A percentile compares a stretch with the other conserved stretches of the same genome.
Conservation (phyloP, 306 rosid species). For the Dryas alaskensis region DNA sequence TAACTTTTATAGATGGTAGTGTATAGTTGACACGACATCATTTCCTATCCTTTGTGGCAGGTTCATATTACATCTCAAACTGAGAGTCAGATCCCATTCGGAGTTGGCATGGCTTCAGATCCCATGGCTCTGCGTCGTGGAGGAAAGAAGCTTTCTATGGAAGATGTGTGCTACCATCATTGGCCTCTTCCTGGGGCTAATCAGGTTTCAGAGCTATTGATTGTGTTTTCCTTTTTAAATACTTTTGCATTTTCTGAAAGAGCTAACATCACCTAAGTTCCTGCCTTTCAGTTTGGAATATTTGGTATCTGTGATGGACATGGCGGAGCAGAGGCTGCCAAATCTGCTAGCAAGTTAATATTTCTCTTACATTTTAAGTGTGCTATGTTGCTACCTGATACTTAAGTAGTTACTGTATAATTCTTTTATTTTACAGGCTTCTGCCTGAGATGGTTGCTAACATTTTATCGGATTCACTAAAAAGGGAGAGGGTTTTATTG, state of each 20-base stretch:
- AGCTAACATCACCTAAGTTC: constrained; percentile 34
- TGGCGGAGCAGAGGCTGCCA: constrained; percentile 90
- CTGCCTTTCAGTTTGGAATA: constrained; percentile 80
- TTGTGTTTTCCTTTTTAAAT: constrained; percentile 12
- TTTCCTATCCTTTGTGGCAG: constrained; percentile 42
- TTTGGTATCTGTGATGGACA: constrained; percentile 95
- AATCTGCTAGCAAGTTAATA: constrained; percentile 92
- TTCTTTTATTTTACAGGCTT: constrained; percentile 51
- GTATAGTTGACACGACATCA: constrained; percentile 16
- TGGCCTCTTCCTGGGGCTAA: constrained; percentile 96
- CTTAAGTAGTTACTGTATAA: constrained; percentile 19
- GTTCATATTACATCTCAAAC: constrained; percentile 64
- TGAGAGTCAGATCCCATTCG: constrained; percentile 63
- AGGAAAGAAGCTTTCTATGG: constrained; percentile 88
- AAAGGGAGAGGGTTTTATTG: constrained; percentile 67
- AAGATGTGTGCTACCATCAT: constrained; percentile 83
- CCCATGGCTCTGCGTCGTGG: constrained; percentile 98
- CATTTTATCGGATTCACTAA: constrained; percentile 70
- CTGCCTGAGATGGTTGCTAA: constrained; percentile 70
- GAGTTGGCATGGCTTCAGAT: constrained; percentile 91
- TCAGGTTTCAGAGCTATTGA: constrained; percentile 55
- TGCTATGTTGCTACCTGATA: constrained; percentile 20
- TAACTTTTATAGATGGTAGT: neutral
- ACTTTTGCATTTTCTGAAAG: constrained; percentile 25
- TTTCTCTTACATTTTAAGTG: constrained; percentile 30